A percentile compares a stretch with the other conserved stretches of the same genome.
Evolutionary conservation across 495 filamentous ascomycete genomes (phyloP).

Genomic region (Xylaria cubensis): DNA sequence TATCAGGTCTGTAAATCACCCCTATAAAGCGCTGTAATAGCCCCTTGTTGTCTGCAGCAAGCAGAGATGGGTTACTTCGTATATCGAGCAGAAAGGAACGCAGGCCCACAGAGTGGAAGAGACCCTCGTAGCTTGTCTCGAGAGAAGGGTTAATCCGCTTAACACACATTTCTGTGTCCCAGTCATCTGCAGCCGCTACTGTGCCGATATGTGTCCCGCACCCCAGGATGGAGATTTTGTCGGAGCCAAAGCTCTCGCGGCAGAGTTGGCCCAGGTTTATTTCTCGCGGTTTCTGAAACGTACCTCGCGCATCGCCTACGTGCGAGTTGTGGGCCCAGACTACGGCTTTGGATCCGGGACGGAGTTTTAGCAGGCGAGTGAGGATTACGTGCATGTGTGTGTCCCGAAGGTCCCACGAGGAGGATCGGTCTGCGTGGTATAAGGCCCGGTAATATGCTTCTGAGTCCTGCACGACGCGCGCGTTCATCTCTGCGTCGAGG

Average conservation of each 20-base stretch:
- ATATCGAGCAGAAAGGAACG: background rate
- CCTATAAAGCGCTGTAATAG: background rate
- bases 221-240: background rate
- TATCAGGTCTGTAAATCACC: background rate
- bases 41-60: background rate
- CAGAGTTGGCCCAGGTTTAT: background rate
- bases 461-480: background rate
- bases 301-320: background rate
- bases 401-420: background rate
- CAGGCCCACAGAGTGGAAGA: background rate
- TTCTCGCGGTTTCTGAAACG: background rate
- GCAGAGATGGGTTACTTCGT: background rate
- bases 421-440: background rate
- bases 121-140: background rate
- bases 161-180: background rate
- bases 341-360: background rate
- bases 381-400: background rate
- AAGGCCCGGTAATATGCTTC: background rate
- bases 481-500: background rate
- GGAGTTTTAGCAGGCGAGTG: background rate
- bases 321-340: conserved; percentile 9
- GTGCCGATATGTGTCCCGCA: background rate
- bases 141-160: background rate
- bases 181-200: background rate
- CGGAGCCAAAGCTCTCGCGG: background rate